Percentiles rank a stretch among this genome's conserved stretches.
Evolutionary conservation across 805 yeast species (phyloP).

Genomic region (Hagleromyces aurorensis): DNA sequence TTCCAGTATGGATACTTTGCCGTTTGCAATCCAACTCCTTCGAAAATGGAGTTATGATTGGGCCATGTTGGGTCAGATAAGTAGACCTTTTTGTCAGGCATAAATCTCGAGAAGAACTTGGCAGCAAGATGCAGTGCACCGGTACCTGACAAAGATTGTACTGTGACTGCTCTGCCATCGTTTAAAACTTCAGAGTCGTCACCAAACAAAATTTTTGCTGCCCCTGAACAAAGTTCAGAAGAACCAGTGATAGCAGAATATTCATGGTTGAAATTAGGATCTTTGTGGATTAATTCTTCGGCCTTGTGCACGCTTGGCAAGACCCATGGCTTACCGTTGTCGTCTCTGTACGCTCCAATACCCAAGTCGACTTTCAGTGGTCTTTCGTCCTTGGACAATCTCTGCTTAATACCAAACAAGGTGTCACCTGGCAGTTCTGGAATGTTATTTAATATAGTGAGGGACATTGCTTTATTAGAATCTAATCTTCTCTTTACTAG

Average conservation of each 20-base stretch:
- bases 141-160: slow-evolving; percentile 91
- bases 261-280: slow-evolving; percentile 71
- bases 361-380: slow-evolving; percentile 74
- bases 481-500: no score
- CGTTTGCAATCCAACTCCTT: slow-evolving; percentile 57
- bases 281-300: slow-evolving; percentile 52
- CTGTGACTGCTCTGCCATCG: slow-evolving; percentile 63
- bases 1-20: slow-evolving; percentile 84
- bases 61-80: slow-evolving; percentile 96
- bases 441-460: slow-evolving; percentile 36
- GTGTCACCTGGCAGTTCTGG: slow-evolving; percentile 78
- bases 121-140: slow-evolving; percentile 92
- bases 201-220: slow-evolving; percentile 70
- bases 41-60: slow-evolving; percentile 82
- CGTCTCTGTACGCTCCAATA: slow-evolving; percentile 92
- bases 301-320: slow-evolving; percentile 69
- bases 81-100: slow-evolving; percentile 44
- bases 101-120: slow-evolving; percentile 32
- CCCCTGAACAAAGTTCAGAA: slow-evolving; percentile 56
- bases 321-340: slow-evolving; percentile 80
- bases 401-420: slow-evolving; percentile 69
- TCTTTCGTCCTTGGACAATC: slow-evolving; percentile 52
- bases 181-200: slow-evolving; percentile 45
- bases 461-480: no score
- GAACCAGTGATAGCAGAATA: slow-evolving; percentile 79